Evolutionary conservation across 1,139 yeast genomes (phyloP), one percentile per base, ranked within the genome.

Genomic region (Kodamaea arcana): DNA sequence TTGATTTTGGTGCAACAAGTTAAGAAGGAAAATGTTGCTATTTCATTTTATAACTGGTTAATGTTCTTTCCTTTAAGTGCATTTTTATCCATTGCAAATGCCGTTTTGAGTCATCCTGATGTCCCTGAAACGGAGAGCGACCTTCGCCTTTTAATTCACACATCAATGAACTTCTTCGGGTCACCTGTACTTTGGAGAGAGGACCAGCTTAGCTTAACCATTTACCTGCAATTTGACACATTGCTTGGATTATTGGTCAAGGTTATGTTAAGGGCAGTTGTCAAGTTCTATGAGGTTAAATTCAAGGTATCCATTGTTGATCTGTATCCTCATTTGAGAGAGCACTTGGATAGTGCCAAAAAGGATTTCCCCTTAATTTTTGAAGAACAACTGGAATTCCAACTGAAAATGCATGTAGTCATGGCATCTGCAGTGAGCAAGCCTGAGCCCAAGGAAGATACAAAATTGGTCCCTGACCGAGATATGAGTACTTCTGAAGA

Each of bases 61-160:
- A 39, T 57, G 24, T 57, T 53, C 35, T 65, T 51, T 38, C 67
- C 70, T 0, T 48, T 60, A 16, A 48, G 60, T 15, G 72, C 72
- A 2, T 63, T 54, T 36, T 50, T 66, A 29, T 55, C 51, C 21
- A 35, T 68, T 2, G 37, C 60, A 4, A 60, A 65, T 0, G 51
- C 59, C 12, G 55, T 65, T 27, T 45, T 67, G 29, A 63, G 60
- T 42, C 51, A 56, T 27, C 66, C 69, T 1, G 47, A 48, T 3
- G 46, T 52, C 12, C 48, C 54, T 1, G 69, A 60, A 8, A 47
- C 60, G 1, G 42, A 43, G 14, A 43, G 42, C 17, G 72, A 68
- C 46, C 44, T 64, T 14, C 50, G 54, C 21, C 43, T 67, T 18
- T 52, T 68, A 31, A 52, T 60, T 27, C 57, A 56, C 10, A 42